Percentiles rank a stretch among this genome's conserved stretches.
Conservation (phyloP, 2,329 filamentous ascomycete species). For the Colletotrichum sp. region DNA sequence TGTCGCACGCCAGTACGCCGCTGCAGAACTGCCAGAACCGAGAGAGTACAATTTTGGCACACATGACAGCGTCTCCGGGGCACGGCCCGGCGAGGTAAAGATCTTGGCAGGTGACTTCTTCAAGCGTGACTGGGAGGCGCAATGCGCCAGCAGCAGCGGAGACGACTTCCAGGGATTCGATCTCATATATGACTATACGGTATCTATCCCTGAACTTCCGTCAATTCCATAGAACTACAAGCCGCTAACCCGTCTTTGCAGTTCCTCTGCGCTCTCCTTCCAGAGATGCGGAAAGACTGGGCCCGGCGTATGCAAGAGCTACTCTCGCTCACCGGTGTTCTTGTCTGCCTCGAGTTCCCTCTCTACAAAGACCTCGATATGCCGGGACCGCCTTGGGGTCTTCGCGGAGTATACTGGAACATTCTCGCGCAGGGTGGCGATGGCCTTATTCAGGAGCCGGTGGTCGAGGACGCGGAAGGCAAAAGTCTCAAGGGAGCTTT, state of each 20-base stretch:
- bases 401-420: not conserved
- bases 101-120: not conserved
- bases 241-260: not conserved
- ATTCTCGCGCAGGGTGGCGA: not conserved
- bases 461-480: not conserved
- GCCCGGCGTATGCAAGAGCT: not conserved
- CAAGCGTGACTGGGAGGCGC: not conserved
- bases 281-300: not conserved
- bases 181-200: not conserved
- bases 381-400: not conserved
- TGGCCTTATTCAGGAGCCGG: not conserved
- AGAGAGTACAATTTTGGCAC: not conserved
- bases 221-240: rapidly evolving
- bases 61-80: not conserved
- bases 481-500: not conserved
- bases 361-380: not conserved
- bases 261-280: not conserved
- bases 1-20: not conserved
- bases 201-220: rapidly evolving
- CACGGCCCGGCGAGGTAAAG: not conserved
- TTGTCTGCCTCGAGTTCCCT: not conserved
- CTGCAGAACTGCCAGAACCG: not conserved
- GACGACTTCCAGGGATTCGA: not conserved
- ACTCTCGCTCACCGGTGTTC: not conserved
- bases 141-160: not conserved